Evolutionary conservation across 805 yeast genomes (phyloP), one percentile per base, ranked within the genome.

Genomic region (Yarrowia keelungensis): DNA sequence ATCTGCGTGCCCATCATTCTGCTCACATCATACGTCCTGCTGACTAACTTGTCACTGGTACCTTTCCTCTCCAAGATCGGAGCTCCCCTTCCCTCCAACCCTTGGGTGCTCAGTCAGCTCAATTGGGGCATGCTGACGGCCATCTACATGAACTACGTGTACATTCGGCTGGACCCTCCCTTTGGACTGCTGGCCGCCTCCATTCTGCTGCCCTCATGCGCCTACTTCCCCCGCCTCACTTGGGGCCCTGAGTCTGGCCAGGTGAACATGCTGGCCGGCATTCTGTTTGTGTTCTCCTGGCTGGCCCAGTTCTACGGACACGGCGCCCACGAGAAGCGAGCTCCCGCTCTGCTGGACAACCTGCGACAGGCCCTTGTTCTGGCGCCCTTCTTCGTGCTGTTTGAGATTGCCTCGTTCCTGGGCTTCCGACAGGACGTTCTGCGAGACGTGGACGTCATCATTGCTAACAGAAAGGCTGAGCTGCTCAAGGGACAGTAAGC

Each of bases 351-450:
- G 66, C 76, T 91, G 49, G 97, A 93, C 74, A 93, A 89, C 75
- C 80, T 92, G 54, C 79, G 88, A 5, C 98, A 92, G 75, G 95
- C 98, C 5, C 76, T 94, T 19, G 92, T 94, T 0, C 81, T 93
- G 71, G 98, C 98, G 0, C 98, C 98, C 0, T 92, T 86, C 75
- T 93, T 94, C 76, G 97, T 92, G 4, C 80, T 88, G 14, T 91
- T 88, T 76, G 98, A 95, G 76, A 74, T 89, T 2, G 82, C 90
- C 14, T 91, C 91, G 73, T 76, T 79, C 69, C 73, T 87, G n/a
- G 97, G 97, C 0, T 84, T 79, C 74, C 82, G 86, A 72, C 77
- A 77, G 67, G 85, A 83, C 36, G 77, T 89, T 68, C 81, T 86
- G 70, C 81, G 79, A 69, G 73, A 75, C 7, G 86, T 89, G 82